Percentiles rank a stretch among this genome's conserved stretches.
These are phyloP conservation scores for Ricinus communis DNA, from an alignment of 345 rosid species.

Conservation along the genomic window DNA sequence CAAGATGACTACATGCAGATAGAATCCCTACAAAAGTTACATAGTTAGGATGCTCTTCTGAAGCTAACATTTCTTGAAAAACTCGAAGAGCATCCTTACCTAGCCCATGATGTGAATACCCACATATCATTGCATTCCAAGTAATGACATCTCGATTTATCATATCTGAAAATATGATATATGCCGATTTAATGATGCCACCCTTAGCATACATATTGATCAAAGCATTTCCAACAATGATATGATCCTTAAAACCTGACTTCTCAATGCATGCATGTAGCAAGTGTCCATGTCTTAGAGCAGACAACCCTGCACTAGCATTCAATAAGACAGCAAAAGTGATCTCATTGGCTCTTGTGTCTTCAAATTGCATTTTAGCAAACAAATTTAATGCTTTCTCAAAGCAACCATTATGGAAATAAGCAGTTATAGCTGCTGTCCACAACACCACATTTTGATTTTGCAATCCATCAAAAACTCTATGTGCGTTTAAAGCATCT, in stretches of 20 bases:
- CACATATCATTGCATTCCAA: conserved; percentile 80
- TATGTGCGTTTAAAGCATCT: conserved; percentile 40
- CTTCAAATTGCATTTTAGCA: conserved; percentile 42
- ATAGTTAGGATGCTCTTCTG: conserved; percentile 55
- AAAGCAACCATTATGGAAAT: conserved; percentile 62
- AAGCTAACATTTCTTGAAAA: conserved; percentile 55
- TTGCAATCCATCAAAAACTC: conserved; percentile 44
- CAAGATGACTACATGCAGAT: conserved; percentile 73
- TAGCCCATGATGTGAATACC: conserved; percentile 75
- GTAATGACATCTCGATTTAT: conserved; percentile 40
- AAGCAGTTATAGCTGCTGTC: conserved; percentile 64
- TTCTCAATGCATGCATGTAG: conserved; percentile 51
- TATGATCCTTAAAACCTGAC: conserved; percentile 54
- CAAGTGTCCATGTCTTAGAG: conserved; percentile 50
- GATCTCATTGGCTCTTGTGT: conserved; percentile 58
- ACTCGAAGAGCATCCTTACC: conserved; percentile 57
- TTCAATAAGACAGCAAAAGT: conserved; percentile 61
- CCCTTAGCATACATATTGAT: conserved; percentile 70
- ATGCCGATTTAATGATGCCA: conserved; percentile 57
- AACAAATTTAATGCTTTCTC: conserved; percentile 69
- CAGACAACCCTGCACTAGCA: conserved; percentile 58
- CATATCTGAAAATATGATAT: conserved; percentile 46
- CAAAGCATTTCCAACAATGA: conserved; percentile 64
- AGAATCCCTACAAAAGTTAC: conserved; percentile 80
- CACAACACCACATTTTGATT: conserved; percentile 54